Evolutionary conservation across 164 flowering plant species (phyloP).

Genomic region (Aristolochia contorta): DNA sequence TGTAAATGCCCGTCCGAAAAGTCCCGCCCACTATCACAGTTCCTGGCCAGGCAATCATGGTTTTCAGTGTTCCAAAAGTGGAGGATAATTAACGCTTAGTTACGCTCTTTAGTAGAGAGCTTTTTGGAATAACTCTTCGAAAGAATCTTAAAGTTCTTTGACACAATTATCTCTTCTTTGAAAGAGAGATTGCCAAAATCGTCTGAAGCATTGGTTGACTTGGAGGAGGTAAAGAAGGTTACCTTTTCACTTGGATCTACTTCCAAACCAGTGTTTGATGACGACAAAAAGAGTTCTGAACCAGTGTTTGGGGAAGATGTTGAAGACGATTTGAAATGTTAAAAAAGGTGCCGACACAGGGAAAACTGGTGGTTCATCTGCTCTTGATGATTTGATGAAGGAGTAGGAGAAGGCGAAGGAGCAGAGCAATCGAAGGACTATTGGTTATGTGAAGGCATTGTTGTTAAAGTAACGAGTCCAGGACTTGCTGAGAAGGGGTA

Average conservation of each 20-base stretch:
- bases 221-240: conserved; percentile 39
- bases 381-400: conserved; percentile 72
- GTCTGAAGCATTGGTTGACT: conserved; percentile 16
- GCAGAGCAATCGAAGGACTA: conserved; percentile 64
- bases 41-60: too few relatives aligned
- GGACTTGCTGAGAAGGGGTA: conserved; percentile 67
- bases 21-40: too few relatives aligned
- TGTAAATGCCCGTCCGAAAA: too few relatives aligned
- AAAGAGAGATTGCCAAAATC: conserved; percentile 28
- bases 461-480: conserved; percentile 88
- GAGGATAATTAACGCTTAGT: too few relatives aligned
- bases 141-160: too few relatives aligned
- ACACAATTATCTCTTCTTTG: too few relatives aligned
- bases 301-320: conserved; percentile 32
- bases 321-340: conserved; percentile 13
- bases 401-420: conserved; percentile 82
- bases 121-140: too few relatives aligned
- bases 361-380: conserved; percentile 29
- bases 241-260: conserved; percentile 47
- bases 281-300: conserved; percentile 32
- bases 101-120: conserved; percentile 56
- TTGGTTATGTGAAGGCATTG: conserved; percentile 75
- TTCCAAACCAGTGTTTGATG: conserved; percentile 21
- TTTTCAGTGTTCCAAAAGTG: too few relatives aligned
- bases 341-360: conserved; percentile 9